Evolutionary conservation across 495 filamentous ascomycete genomes (phyloP), one percentile per base, ranked within the genome.

Genomic region (Collariella sp.): DNA sequence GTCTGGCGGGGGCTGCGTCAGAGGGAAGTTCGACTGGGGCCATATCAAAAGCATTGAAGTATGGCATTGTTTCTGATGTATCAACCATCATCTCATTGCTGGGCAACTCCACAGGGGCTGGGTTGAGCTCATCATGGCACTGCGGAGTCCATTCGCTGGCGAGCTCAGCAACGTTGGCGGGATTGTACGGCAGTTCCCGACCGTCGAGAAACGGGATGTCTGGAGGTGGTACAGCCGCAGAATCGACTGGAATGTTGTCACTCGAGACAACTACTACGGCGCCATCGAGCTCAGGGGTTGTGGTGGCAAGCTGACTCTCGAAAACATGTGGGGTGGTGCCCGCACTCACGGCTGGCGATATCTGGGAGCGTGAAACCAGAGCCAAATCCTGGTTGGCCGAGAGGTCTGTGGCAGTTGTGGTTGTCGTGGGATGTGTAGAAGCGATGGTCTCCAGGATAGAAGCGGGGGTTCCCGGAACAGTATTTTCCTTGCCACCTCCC

Each of bases 91-190:
- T 40, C 9, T 62, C 54, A 22, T 63, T 55, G 36, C 52, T 56
- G 7, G 67, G 72, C 39, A 77, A 31, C 52, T 77, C 74, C 13
- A 76, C 63, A 1, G 73, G 71, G 6, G 72, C 61, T 13, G 74
- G 65, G 43, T 77, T 52, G 48, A 56, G 68, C 60, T 63, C 72
- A 35, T 63, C 67, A 43, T 55, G 65, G 59, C 62, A 68, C 53
- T 43, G 65, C 47, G 47, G 69, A 38, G 61, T 71, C 33, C 46
- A 23, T 26, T 70, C 67, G 46, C 64, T 75, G 46, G 64, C 55
- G 20, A 77, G 59, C 55, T 77, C 74, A 4, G 74, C 67, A 19
- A 77, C 62, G n/a, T 73, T 72, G 24, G 74, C 52, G 0, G 74
- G 68, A 20, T 70, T 64, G 34, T 43, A 50, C 5, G 43, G 52